Base-by-base conservation (phyloP, 495 filamentous ascomycete species). In the Evansstolkia leycettana region DNA sequence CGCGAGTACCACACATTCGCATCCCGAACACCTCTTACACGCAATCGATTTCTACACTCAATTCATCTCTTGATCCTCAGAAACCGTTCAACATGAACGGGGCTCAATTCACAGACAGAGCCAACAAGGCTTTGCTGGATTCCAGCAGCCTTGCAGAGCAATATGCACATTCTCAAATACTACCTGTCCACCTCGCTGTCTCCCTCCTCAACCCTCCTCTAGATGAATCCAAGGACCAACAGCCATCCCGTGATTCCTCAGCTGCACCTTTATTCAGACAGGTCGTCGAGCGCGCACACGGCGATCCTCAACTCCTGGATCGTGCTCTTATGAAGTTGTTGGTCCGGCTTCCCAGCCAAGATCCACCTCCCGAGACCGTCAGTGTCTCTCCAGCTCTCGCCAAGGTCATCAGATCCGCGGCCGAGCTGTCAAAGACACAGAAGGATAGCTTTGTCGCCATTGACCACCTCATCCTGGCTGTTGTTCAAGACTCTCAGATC, bases 381-480 rank as follows among this genome's bases (percentile, higher is more conserved):
- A 76, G 80, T 23, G 75, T 89, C 45, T 75, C 86, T 4, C 86
- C 88, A 2, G 65, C 72, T 9, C 84, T 96, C 56, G 68, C 73
- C 26, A 92, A 81, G 40, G 72, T 94, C 34, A 67, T 98, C 18
- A 72, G 86, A 30, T 67, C 76, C 36, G 87, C 90, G 5, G 77
- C 79, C 48, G 87, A 95, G n/a, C 58, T 98, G 16, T 85, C 88
- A 36, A 94, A 90, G 60, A 88, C 86, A 2, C 90, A 96, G 43
- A 94, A 94, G 48, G 90, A 98, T 52, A 84, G 79, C 43, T 98
- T 73, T 54, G 82, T 96, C 34, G 89, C 89, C 4, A 76, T 95
- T 19, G 89, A 95, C 52, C 90, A 98, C 52, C 69, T 98, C 18
- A 95, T 98, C 39, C 73, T 76, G 43, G 74, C 84, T 2, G 58